Evolutionary conservation across 176 grass and related monocot genomes (phyloP).

Genomic region (Oryza glumipatula): DNA sequence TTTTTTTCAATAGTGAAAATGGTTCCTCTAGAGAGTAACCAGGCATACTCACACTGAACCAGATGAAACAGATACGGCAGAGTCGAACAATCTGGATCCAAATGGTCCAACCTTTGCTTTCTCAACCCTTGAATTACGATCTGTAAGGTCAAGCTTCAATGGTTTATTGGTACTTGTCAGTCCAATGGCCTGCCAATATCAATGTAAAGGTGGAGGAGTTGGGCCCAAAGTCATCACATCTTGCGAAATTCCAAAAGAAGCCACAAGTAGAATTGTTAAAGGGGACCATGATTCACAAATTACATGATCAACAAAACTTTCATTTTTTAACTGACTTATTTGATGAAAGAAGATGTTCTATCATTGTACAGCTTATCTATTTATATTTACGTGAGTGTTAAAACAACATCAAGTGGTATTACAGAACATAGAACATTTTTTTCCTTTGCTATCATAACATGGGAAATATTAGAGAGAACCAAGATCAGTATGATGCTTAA

Average conservation of each 20-base stretch:
- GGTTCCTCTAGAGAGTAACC: constrained; percentile 12
- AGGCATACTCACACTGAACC: constrained; percentile 70
- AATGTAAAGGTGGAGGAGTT: constrained; percentile 52
- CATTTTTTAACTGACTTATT: constrained; percentile 9
- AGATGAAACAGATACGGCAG: constrained; percentile 82
- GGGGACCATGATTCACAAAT: constrained; percentile 29
- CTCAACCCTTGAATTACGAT: constrained; percentile 65
- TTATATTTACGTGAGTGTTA: not conserved
- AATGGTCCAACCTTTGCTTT: constrained; percentile 94
- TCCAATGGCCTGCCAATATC: constrained; percentile 96
- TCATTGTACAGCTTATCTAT: not conserved
- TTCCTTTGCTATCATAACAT: not conserved
- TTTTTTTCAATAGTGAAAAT: not conserved
- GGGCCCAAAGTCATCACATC: constrained; percentile 36
- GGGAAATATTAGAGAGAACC: constrained; percentile 11
- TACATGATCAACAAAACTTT: not conserved
- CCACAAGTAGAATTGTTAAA: constrained; percentile 15
- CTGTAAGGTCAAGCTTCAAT: constrained; percentile 76
- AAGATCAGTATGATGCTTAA: constrained; percentile 20
- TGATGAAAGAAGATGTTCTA: not conserved
- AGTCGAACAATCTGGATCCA: constrained; percentile 90
- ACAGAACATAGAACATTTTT: not conserved
- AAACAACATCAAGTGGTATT: not conserved
- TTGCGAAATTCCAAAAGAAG: constrained; percentile 39
- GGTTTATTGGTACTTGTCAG: constrained; percentile 83